Base-by-base conservation (phyloP, 306 rosid genomes). In the Vigna hirtella region DNA sequence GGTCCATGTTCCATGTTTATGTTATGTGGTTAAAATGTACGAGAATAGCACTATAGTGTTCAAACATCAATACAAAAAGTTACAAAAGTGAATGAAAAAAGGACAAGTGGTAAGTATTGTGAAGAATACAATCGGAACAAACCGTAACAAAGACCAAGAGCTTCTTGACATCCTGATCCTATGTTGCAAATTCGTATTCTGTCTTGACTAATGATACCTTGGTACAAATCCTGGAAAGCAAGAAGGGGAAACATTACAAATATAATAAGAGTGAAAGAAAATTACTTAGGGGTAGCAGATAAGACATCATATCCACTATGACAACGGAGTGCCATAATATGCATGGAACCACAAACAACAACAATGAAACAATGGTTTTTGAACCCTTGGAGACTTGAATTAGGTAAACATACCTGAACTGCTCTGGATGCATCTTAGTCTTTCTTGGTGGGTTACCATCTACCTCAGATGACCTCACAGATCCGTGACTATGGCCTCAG, bases 341-440 rank as follows among this genome's bases (percentile, higher is more conserved):
- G 18, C 13, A 78, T 57, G 45, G 45, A 78, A 77, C 67, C 59
- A 70, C 53, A 70, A 48, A 28, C 42, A 28, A 32, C 13, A 48
- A 58, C 20, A 59, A 18, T 34, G 28, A 30, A 7, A 68, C 40
- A 45, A 67, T 18, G 28, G 11, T 20, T 58, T 74, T 80, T 58
- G 49, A 57, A 36, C 53, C 52, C 22, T 70, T 30, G 36, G 63
- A 47, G 66, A 30, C 48, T 36, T 51, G 69, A 66, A 80, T 63
- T 38, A 45, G 47, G 64, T 15, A 55, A 15, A 78, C 70, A 22
- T 90, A 91, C 96, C 93, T 87, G 83, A 83, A 88, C 57, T 42
- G 50, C 58, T 76, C 56, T 53, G 6, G 50, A 69, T 74, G 52
- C 83, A 66, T 74, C 84, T 34, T 76, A 78, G 70, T 58, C 85